Evolutionary conservation across 1,284 basidiomycete genomes (phyloP).

Genomic region (Cryptococcus sp.): DNA sequence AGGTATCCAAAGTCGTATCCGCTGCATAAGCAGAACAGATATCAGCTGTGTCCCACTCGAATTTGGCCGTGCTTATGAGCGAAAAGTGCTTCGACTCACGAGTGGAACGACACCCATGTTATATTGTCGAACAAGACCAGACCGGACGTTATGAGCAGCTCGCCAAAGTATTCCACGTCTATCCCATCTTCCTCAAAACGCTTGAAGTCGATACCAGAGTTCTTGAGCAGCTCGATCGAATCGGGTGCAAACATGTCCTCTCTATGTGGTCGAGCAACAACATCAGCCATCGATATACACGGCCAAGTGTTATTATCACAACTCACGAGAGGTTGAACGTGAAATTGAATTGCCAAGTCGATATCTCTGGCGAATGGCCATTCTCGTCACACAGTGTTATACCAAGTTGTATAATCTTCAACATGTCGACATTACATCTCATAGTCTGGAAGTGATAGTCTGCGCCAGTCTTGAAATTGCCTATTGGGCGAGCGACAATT

Average conservation of each 20-base stretch:
- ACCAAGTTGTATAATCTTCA: slow-evolving; percentile 97
- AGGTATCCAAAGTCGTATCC: slow-evolving; percentile 99
- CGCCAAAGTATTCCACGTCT: slow-evolving; percentile 91
- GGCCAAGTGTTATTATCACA: neutral
- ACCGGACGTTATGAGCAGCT: slow-evolving; percentile 93
- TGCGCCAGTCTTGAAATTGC: slow-evolving; percentile 91
- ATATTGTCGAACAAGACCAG: slow-evolving; percentile 86
- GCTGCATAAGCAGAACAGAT: slow-evolving; percentile 56
- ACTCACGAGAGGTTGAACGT: slow-evolving; percentile 84
- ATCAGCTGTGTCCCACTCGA: neutral
- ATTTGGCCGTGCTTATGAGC: neutral
- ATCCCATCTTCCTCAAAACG: slow-evolving; percentile 92
- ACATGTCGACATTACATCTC: slow-evolving; percentile 96
- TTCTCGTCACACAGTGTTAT: slow-evolving; percentile 92
- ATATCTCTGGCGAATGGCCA: slow-evolving; percentile 84
- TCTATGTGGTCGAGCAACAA: slow-evolving; percentile 54
- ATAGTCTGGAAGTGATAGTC: slow-evolving; percentile 99
- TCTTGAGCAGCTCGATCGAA: slow-evolving; percentile 89
- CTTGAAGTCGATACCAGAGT: slow-evolving; percentile 94
- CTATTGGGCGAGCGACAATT: slow-evolving; percentile 95
- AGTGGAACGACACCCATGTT: slow-evolving; percentile 98
- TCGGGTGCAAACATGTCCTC: slow-evolving; percentile 99
- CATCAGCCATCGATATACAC: neutral
- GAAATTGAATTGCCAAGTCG: slow-evolving; percentile 99
- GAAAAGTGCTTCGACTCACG: slow-evolving; percentile 61